Evolutionary conservation across 2,329 filamentous ascomycete species (phyloP), one percentile per base, ranked within the genome.

Genomic region (Septoria linicola): DNA sequence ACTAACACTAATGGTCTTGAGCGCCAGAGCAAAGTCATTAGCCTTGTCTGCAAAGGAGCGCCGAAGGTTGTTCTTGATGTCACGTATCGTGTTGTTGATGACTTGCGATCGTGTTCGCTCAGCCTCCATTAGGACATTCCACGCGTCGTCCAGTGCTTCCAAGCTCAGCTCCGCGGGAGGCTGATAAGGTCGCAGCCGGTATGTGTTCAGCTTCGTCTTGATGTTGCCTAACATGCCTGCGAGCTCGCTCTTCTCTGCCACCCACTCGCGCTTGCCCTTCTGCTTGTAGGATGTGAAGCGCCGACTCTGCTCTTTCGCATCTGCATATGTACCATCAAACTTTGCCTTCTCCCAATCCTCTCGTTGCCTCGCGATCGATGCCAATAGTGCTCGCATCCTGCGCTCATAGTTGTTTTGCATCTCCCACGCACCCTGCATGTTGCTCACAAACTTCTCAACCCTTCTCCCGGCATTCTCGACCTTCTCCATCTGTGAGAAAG

Each of bases 401-500:
- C 87, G 81, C 76, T 99, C 93, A 68, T 92, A 99, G 23, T 87
- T 88, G 67, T 89, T 95, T 72, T 99, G 91, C 93, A 99, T 99
- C 73, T 96, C 92, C 93, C 93, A 99, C 7, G 93, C 92, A 17
- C 93, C 93, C 68, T 96, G 90, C 93, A 99, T 97, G 70, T 93
- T 97, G 68, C 89, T 89, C 63, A 99, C 88, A 66, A 99, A 99
- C 72, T 99, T 99, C 75, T 99, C 93, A 4, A 99, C 93, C 61
- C 93, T 83, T 55, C 93, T 83, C 4, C 93, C 93, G 3, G 93
- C 93, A 68, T 99, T 99, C 72, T 99, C 93, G 7, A 99, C 93
- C 69, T 92, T 88, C 74, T 99, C 93, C 85, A 99, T 95, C 67
- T 97, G 92, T 23, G 92, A 97, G 70, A 99, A 99, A 63, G 93